Evolutionary conservation across 345 rosid genomes (phyloP).

Genomic region (Euphorbia peplus): DNA sequence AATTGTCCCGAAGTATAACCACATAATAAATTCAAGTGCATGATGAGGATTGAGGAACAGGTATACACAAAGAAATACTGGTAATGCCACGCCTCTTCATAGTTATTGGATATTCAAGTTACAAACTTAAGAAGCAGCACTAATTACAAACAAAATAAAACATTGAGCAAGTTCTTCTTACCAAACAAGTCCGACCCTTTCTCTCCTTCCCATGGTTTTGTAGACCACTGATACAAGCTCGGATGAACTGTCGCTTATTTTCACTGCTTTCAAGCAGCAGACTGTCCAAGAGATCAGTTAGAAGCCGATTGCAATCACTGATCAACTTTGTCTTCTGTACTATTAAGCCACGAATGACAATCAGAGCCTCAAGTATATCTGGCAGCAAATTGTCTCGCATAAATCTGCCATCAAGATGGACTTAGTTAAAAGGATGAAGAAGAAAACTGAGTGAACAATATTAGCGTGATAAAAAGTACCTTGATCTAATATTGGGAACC

Average conservation of each 20-base stretch:
- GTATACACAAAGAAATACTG: neutral
- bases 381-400: slow-evolving; percentile 83
- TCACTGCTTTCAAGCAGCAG: slow-evolving; percentile 97
- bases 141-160: neutral
- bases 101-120: neutral
- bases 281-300: slow-evolving; percentile 88
- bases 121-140: neutral
- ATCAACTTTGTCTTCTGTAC: slow-evolving; percentile 98
- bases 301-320: slow-evolving; percentile 86
- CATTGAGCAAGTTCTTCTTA: slow-evolving; percentile 24
- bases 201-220: slow-evolving; percentile 83
- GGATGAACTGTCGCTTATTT: slow-evolving; percentile 86
- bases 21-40: neutral
- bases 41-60: too few species aligned
- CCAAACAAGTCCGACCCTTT: slow-evolving; percentile 84
- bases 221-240: slow-evolving; percentile 87
- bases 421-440: slow-evolving; percentile 15
- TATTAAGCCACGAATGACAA: slow-evolving; percentile 86
- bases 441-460: slow-evolving; percentile 6
- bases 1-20: neutral
- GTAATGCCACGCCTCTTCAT: neutral
- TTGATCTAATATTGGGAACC: slow-evolving; percentile 82
- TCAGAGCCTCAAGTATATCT: slow-evolving; percentile 94
- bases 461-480: slow-evolving; percentile 40
- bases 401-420: slow-evolving; percentile 53